Evolutionary conservation across 345 rosid genomes (phyloP), one percentile per base, ranked within the genome.

Genomic region (Melastoma malabathricum): DNA sequence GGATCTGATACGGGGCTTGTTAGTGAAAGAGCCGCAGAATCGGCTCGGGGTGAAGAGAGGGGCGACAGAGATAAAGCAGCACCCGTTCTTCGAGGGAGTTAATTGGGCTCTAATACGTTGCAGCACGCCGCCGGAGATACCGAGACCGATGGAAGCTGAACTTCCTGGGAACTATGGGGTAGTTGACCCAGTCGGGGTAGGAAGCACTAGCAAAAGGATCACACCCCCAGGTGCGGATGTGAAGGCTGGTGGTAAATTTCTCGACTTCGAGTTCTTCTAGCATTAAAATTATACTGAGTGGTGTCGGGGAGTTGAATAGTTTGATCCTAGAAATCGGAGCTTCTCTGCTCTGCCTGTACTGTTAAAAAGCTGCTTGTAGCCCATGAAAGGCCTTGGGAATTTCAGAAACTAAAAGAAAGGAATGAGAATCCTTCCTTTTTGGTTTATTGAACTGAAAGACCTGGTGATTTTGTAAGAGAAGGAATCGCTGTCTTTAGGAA

Each of bases 61-160:
- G 22, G 98, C 98, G 12, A 87, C 96, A 1, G 98, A 92, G 87
- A 82, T 92, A 64, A 92, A 87, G 58, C 98, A 87, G 57, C 98
- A 92, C 48, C 86, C 98, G 0, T 87, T 87, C 72, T 92, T 92
- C 44, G 93, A 92, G 73, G 95, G 95, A 1, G 95, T 92, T 58
- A 92, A 92, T 50, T 92, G 96, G 98, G 96, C 98, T 45, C 79
- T 92, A 54, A 92, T 92, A 27, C 68, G 98, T 51, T 92, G 96
- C 75, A 80, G 95, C 61, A 84, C 98, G 15, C 96, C 98, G 5
- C 98, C 98, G 13, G 95, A 87, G 75, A 89, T 87, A 47, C 98
- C 98, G 0, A 74, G 96, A 56, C 81, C 79, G 0, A 60, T 79
- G 65, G 96, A 92, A 66, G 43, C 71, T 0, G 93, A 87, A 68